These are phyloP conservation scores for Aspergillus sparsus DNA, from an alignment of 495 filamentous ascomycete genomes.

Conservation along the genomic window DNA sequence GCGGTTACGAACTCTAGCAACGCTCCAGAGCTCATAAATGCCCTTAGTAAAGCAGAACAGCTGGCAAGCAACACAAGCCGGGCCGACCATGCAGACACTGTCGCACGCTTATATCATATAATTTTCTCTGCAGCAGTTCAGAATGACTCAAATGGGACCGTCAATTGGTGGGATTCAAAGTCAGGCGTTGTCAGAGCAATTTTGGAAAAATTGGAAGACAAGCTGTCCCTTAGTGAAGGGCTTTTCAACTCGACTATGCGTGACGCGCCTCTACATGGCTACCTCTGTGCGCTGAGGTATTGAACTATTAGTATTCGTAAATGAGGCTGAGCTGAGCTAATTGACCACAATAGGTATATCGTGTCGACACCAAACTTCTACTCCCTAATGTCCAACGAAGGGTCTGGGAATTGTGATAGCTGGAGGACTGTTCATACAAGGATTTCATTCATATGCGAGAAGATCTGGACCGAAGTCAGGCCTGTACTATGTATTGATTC, in stretches of 20 bases:
- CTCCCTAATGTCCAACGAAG: conserved; percentile 28
- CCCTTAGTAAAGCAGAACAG: conserved; percentile 39
- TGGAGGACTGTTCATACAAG: conserved; percentile 54
- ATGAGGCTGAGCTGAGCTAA: conserved; percentile 7
- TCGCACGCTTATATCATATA: conserved; percentile 62
- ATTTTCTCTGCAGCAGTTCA: conserved; percentile 47
- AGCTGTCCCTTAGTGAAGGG: conserved; percentile 54
- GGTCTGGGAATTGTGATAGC: conserved; percentile 9
- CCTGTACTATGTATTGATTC: conserved; percentile 84
- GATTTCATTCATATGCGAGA: conserved; percentile 56
- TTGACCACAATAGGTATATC: conserved; percentile 44
- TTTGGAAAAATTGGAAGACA: conserved; percentile 54
- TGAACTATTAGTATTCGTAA: background rate
- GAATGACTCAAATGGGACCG: conserved; percentile 7
- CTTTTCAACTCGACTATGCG: conserved; percentile 62
- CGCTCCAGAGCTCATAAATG: conserved; percentile 30
- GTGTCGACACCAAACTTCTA: conserved; percentile 43
- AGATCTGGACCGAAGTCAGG: conserved; percentile 73
- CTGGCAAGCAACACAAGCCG: conserved; percentile 71
- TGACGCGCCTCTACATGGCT: conserved; percentile 68
- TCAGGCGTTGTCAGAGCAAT: conserved; percentile 46
- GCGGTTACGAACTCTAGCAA: conserved; percentile 7
- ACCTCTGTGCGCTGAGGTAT: conserved; percentile 65
- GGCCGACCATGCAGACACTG: conserved; percentile 84
- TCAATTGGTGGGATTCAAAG: conserved; percentile 42